phyloP scores from a whole-genome alignment of 768 basidiomycete species.

The Tricholoma matsutake region DNA sequence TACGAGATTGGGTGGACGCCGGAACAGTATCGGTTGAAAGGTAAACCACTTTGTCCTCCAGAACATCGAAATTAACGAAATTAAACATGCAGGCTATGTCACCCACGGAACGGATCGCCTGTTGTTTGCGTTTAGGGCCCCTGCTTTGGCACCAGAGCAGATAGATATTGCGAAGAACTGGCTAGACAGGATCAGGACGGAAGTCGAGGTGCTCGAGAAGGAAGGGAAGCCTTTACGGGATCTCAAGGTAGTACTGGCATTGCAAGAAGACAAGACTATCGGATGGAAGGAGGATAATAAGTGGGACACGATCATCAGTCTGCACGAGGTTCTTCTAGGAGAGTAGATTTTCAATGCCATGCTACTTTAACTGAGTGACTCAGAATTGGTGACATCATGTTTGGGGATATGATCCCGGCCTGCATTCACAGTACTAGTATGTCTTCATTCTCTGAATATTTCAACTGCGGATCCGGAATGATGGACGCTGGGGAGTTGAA shows the following conservation, averaged over 20 bases:
- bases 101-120: constrained; percentile 60
- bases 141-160: constrained; percentile 46
- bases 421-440: too few relatives aligned
- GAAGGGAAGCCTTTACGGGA: constrained; percentile 27
- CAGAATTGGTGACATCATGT: too few relatives aligned
- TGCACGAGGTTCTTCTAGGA: background rate
- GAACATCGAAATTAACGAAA: too few relatives aligned
- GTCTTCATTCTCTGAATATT: too few relatives aligned
- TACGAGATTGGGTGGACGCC: constrained; percentile 73
- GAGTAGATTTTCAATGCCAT: too few relatives aligned
- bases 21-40: constrained; percentile 51
- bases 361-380: too few relatives aligned
- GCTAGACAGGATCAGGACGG: constrained; percentile 48
- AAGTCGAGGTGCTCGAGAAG: constrained; percentile 39
- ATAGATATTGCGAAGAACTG: constrained; percentile 49
- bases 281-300: constrained; percentile 52
- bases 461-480: too few relatives aligned
- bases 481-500: too few relatives aligned
- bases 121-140: constrained; percentile 58
- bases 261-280: too few relatives aligned
- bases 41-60: too few relatives aligned
- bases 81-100: too few relatives aligned
- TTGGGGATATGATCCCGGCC: too few relatives aligned
- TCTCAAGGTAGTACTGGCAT: constrained; percentile 41
- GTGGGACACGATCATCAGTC: constrained; percentile 49